A percentile compares a stretch with the other conserved stretches of the same genome.
These are phyloP conservation scores for Polychaeton citri DNA, from an alignment of 2,329 filamentous ascomycete genomes.

Conservation along the genomic window DNA sequence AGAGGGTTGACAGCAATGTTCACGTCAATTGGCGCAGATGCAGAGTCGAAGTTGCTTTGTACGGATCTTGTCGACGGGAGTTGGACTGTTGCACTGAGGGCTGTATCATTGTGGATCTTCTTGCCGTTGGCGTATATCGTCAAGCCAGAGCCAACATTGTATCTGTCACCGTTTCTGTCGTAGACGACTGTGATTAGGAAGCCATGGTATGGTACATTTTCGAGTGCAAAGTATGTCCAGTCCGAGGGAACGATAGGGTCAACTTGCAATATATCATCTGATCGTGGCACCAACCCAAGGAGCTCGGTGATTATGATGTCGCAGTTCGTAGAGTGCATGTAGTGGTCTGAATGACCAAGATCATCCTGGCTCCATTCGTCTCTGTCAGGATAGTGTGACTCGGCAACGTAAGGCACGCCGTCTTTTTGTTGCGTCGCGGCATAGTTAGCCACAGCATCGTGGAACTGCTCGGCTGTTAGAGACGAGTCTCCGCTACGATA, in stretches of 20 bases:
- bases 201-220: constrained; percentile 32
- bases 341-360: constrained; percentile 30
- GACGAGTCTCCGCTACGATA: constrained; percentile 22
- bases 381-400: constrained; percentile 29
- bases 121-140: constrained; percentile 26
- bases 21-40: constrained; percentile 12
- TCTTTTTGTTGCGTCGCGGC: constrained; percentile 29
- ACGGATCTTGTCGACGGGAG: too few species aligned
- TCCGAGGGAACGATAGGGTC: constrained; percentile 26
- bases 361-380: constrained; percentile 25
- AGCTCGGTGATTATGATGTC: constrained; percentile 34
- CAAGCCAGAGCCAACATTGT: constrained; percentile 22
- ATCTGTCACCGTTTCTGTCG: constrained; percentile 26
- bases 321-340: constrained; percentile 32
- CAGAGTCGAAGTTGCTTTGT: constrained; percentile 8
- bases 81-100: constrained; percentile 7
- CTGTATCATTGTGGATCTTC: constrained; percentile 15
- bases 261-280: constrained; percentile 26
- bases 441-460: constrained; percentile 26
- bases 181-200: constrained; percentile 29
- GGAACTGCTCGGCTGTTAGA: constrained; percentile 26
- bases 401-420: constrained; percentile 31
- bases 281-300: constrained; percentile 27
- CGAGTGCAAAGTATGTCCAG: constrained; percentile 28
- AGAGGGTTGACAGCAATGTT: constrained; percentile 31